phyloP scores from a whole-genome alignment of 202 grass and related monocot species.

The Musa balbisiana region DNA sequence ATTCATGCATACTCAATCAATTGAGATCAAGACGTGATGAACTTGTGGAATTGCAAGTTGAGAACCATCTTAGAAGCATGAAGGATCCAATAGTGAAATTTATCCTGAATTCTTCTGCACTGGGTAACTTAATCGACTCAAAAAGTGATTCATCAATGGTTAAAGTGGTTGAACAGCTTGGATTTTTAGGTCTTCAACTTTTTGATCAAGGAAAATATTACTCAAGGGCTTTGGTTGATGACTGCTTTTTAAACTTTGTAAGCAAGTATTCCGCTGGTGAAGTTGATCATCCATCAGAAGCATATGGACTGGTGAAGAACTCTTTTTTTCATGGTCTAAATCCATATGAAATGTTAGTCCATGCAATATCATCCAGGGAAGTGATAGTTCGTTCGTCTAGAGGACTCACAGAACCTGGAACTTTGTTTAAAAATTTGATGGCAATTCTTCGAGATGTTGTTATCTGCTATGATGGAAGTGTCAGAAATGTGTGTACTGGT shows the following conservation, averaged over 20 bases:
- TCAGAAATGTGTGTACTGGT: conserved; percentile 81
- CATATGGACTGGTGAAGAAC: conserved; percentile 65
- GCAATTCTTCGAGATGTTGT: conserved; percentile 78
- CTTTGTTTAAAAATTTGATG: conserved; percentile 93
- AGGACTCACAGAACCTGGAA: conserved; percentile 85
- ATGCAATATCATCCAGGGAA: conserved; percentile 80
- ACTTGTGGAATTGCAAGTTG: conserved; percentile 50
- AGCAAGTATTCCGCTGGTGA: conserved; percentile 41
- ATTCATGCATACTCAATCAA: conserved; percentile 43
- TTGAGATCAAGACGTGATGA: conserved; percentile 45
- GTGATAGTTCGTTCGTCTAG: conserved; percentile 84
- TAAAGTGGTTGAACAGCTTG: conserved; percentile 82
- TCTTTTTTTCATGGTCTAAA: conserved; percentile 76
- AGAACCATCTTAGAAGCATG: conserved; percentile 52
- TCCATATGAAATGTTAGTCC: conserved; percentile 75
- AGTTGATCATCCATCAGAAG: conserved; percentile 55
- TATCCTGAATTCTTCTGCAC: conserved; percentile 41
- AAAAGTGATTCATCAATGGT: conserved; percentile 55
- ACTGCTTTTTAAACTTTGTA: conserved; percentile 66
- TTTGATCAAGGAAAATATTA: conserved; percentile 72
- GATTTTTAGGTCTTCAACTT: conserved; percentile 79
- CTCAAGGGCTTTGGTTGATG: conserved; percentile 64
- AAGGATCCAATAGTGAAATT: conserved; percentile 56
- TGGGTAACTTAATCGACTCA: conserved; percentile 58
- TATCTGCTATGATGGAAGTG: conserved; percentile 85